Evolutionary conservation across 2,329 filamentous ascomycete species (phyloP), one percentile per base, ranked within the genome.

Genomic region (Alternaria infectoria): DNA sequence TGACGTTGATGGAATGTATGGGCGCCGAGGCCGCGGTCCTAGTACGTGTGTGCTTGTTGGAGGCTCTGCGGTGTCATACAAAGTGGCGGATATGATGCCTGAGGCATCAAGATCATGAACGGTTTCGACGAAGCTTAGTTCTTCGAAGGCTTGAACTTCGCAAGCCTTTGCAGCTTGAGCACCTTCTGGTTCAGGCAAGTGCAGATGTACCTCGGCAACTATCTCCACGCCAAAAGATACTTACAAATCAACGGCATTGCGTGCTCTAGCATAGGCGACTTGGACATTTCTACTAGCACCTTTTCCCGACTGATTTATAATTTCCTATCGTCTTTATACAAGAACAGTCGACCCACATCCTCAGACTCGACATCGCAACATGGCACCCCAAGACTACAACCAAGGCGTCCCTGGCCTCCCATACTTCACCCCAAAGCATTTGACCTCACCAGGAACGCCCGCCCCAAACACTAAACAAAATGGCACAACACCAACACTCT

Each of bases 371-470:
- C 50, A 54, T 13, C 19, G 3, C 57, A 60, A 28, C 32, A 77
- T 78, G 75, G 65, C 75, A 19, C 69, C 72, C 8, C 57, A 66
- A 61, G 72, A 75, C 25, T 67, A 76, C 54, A 78, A 78, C 57
- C 46, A 54, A 10, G 72, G 73, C 17, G 72, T 73, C 25, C 62
- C 69, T 15, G 67, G 65, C 54, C 59, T 80, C 43, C 73, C 82
- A 11, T 85, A 83, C 76, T 85, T 83, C 73, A 84, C 82, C 1
- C 83, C 83, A 10, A 69, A 77, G 11, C 83, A 85, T 66, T 57
- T 76, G 45, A 75, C 74, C 13, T 78, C 78, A 5, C 82, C 83
- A 6, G 83, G 83, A 15, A 81, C 71, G 2, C 70, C 71, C 5
- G 32, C 57, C 11, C 54, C 64, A n/a, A 49, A 51, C 15, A 45